A percentile compares a stretch with the other conserved stretches of the same genome.
Evolutionary conservation across 2,329 filamentous ascomycete species (phyloP).

Genomic region (Tothia fuscella): DNA sequence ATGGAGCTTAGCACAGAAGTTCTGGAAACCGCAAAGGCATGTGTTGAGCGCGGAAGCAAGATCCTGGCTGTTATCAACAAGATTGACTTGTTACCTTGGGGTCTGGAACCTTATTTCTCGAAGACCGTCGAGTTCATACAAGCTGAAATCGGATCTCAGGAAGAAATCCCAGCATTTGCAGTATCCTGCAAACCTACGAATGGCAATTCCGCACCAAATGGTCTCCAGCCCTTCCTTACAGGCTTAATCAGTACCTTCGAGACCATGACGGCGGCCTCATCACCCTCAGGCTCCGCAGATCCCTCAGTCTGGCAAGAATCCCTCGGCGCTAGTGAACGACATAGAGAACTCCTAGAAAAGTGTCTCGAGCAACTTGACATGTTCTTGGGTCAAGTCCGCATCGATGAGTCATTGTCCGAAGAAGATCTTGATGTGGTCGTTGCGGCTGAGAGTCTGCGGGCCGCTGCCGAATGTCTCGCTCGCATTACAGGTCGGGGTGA

Average conservation of each 20-base stretch:
- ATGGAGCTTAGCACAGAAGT: constrained; percentile 44
- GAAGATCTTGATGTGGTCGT: constrained; percentile 69
- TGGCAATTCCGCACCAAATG: constrained; percentile 42
- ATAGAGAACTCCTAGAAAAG: constrained; percentile 65
- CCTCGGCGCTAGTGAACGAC: constrained; percentile 80
- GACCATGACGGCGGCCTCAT: constrained; percentile 49
- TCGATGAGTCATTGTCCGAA: constrained; percentile 12
- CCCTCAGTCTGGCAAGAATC: constrained; percentile 63
- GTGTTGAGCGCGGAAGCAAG: constrained; percentile 36
- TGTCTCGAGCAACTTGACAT: constrained; percentile 61
- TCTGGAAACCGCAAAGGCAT: constrained; percentile 38
- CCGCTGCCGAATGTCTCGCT: constrained; percentile 67
- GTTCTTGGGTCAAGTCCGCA: constrained; percentile 51
- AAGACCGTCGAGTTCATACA: constrained; percentile 13
- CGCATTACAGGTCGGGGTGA: constrained; percentile 80
- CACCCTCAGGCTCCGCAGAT: constrained; percentile 21
- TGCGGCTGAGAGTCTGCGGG: constrained; percentile 77
- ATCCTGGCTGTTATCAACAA: constrained; percentile 53
- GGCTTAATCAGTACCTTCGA: constrained; percentile 57
- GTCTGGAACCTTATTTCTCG: neutral
- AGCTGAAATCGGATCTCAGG: constrained; percentile 36
- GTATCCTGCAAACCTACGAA: constrained; percentile 75
- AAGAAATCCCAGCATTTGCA: constrained; percentile 26
- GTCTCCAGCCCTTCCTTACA: constrained; percentile 56
- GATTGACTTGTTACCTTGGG: constrained; percentile 34